These are phyloP conservation scores for Agaricus bisporus DNA, from an alignment of 768 basidiomycete genomes.

Conservation along the genomic window DNA sequence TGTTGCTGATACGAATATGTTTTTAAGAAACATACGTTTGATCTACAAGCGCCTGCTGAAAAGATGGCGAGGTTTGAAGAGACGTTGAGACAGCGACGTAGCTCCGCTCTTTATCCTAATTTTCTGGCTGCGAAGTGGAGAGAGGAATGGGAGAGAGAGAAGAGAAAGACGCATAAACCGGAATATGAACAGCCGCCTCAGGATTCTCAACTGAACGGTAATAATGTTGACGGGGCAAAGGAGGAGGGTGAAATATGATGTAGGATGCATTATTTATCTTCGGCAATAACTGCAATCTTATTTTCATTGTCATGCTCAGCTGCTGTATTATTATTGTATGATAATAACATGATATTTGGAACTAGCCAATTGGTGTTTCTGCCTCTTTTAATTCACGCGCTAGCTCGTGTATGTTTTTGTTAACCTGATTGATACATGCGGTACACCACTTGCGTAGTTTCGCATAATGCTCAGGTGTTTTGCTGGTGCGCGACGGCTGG, in stretches of 20 bases:
- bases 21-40: conserved; percentile 39
- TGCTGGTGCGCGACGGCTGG: conserved; percentile 18
- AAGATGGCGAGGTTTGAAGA: conserved; percentile 64
- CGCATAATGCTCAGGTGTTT: conserved; percentile 16
- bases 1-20: background rate
- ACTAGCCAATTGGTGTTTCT: background rate
- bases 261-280: background rate
- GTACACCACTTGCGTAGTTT: conserved; percentile 55
- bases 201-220: conserved; percentile 12
- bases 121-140: conserved; percentile 53
- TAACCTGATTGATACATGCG: conserved; percentile 58
- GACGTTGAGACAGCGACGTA: conserved; percentile 38
- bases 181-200: conserved; percentile 16
- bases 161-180: conserved; percentile 25
- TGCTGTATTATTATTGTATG: background rate
- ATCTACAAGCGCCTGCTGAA: conserved; percentile 53
- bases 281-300: background rate
- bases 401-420: conserved; percentile 31
- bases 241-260: conserved; percentile 34
- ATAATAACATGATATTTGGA: background rate
- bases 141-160: conserved; percentile 42
- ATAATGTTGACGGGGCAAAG: conserved; percentile 26
- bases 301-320: background rate
- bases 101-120: conserved; percentile 57
- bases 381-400: conserved; percentile 4